phyloP scores from a whole-genome alignment of 495 filamentous ascomycete genomes.

The Schizothecium vesticola region DNA sequence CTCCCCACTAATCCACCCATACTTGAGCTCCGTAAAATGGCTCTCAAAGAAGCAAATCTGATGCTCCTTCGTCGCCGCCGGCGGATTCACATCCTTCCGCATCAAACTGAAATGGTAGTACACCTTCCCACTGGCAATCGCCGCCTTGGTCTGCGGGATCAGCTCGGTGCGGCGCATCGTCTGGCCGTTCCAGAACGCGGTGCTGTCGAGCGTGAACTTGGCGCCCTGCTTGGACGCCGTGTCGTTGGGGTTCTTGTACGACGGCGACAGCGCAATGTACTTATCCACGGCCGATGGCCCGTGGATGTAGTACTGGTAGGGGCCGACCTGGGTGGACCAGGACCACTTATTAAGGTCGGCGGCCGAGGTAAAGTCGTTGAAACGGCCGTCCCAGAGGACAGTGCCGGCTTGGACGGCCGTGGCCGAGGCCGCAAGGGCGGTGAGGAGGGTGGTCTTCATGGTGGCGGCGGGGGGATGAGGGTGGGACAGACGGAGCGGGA shows the following conservation, averaged over 20 bases:
- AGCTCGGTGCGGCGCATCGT: conserved; percentile 51
- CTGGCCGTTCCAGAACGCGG: conserved; percentile 52
- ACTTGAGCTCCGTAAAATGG: conserved; percentile 70
- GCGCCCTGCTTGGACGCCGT: conserved; percentile 53
- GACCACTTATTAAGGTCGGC: conserved; percentile 55
- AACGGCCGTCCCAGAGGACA: conserved; percentile 57
- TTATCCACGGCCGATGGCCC: conserved; percentile 47
- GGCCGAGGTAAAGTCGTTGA: conserved; percentile 50
- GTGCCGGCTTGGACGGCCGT: conserved; percentile 24
- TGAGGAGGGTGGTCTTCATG: conserved; percentile 24
- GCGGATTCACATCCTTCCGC: conserved; percentile 51
- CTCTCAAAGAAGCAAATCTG: conserved; percentile 69
- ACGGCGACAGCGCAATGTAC: conserved; percentile 48
- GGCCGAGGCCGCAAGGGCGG: conserved; percentile 9
- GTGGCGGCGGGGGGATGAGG: neutral
- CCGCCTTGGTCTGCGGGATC: conserved; percentile 60
- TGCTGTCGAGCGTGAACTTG: conserved; percentile 60
- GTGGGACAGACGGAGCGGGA: neutral
- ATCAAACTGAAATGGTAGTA: conserved; percentile 65
- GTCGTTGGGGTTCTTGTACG: conserved; percentile 62
- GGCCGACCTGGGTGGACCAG: conserved; percentile 59
- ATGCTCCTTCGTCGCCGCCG: conserved; percentile 56
- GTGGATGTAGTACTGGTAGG: conserved; percentile 73
- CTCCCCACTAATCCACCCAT: conserved; percentile 58
- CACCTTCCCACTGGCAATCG: conserved; percentile 56